Evolutionary conservation across 2,329 filamentous ascomycete species (phyloP).

Genomic region (Botrytis elliptica): DNA sequence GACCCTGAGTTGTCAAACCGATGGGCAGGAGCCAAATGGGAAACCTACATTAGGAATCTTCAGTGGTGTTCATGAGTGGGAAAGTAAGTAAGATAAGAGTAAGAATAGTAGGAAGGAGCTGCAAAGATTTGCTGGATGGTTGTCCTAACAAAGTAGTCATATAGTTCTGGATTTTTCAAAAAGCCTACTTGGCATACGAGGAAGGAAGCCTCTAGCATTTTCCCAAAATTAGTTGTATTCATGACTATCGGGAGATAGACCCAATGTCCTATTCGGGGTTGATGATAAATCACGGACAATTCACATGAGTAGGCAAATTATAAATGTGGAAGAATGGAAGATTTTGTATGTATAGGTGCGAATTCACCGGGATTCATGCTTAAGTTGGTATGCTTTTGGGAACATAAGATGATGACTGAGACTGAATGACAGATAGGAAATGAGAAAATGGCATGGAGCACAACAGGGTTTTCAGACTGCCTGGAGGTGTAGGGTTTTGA

Average conservation of each 20-base stretch:
- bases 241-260: background rate
- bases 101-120: background rate
- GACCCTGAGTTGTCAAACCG: background rate
- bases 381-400: background rate
- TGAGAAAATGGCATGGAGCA: background rate
- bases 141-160: background rate
- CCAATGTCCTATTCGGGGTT: background rate
- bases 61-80: background rate
- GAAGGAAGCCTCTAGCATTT: background rate
- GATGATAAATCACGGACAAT: too few species aligned
- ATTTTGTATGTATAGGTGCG: background rate
- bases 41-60: background rate
- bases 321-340: background rate
- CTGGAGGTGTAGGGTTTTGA: background rate
- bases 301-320: background rate
- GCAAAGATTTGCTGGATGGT: background rate
- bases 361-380: background rate
- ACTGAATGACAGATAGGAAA: background rate
- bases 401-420: background rate
- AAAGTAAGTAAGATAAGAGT: background rate
- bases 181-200: background rate
- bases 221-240: background rate
- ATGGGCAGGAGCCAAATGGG: background rate
- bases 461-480: background rate
- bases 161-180: background rate